Conservation (phyloP, 495 filamentous ascomycete species). For the Tuber borchii region DNA sequence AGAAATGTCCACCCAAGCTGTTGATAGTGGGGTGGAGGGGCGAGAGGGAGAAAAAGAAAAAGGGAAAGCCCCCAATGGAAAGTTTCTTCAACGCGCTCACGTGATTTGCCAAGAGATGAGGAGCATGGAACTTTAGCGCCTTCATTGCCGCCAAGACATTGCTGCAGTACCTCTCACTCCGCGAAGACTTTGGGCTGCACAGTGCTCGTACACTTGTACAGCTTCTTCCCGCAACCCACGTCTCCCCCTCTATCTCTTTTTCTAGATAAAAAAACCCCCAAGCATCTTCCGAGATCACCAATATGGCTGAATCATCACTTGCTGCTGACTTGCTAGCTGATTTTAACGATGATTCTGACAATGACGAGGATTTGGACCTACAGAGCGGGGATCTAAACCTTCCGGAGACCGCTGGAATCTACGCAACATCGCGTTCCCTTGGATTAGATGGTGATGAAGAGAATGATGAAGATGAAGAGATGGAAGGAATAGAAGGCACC, state of each 20-base stretch:
- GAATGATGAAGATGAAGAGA: conserved; percentile 51
- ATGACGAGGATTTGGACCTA: conserved; percentile 38
- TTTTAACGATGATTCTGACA: conserved; percentile 66
- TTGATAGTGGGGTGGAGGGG: neutral
- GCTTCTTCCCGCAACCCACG: neutral
- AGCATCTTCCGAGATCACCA: conserved; percentile 17
- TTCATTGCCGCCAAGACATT: too few species aligned
- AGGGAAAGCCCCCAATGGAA: neutral
- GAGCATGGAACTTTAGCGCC: neutral
- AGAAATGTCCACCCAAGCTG: neutral
- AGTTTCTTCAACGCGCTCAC: neutral
- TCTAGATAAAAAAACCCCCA: neutral
- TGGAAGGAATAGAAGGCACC: conserved; percentile 46
- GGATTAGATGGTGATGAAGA: conserved; percentile 51
- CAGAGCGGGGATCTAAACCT: conserved; percentile 20
- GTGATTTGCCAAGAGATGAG: neutral
- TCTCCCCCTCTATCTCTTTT: neutral
- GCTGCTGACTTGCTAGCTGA: conserved; percentile 81
- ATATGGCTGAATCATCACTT: conserved; percentile 62
- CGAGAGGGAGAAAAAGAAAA: neutral
- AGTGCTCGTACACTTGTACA: too few species aligned
- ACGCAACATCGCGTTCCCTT: conserved; percentile 40
- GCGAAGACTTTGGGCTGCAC: too few species aligned
- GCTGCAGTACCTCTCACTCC: too few species aligned
- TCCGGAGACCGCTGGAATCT: conserved; percentile 32